A percentile compares a stretch with the other conserved stretches of the same genome.
phyloP scores from a whole-genome alignment of 192 early-diverging fungal genomes.

The Coemansia nantahalensis region DNA sequence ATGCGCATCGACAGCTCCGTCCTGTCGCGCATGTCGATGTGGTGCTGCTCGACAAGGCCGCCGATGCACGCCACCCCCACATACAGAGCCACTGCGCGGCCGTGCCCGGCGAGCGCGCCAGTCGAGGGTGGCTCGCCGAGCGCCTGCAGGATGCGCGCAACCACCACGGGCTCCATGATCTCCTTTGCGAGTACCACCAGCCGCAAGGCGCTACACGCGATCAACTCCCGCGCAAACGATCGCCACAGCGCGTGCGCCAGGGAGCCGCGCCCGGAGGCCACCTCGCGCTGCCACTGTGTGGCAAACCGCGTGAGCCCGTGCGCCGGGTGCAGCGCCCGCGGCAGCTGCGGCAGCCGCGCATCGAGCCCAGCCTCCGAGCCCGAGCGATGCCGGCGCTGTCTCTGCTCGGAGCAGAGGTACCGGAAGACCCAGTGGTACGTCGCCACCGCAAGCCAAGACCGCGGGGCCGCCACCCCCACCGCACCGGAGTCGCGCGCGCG shows the following conservation, averaged over 20 bases:
- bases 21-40: constrained; percentile 33
- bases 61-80: neutral
- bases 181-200: constrained; percentile 25
- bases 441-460: neutral
- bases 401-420: constrained; percentile 2
- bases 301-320: constrained; percentile 1
- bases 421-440: constrained; percentile 43
- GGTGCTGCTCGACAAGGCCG: constrained; percentile 30
- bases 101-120: too few species aligned
- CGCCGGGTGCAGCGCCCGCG: constrained; percentile 5
- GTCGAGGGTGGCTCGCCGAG: neutral
- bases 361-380: neutral
- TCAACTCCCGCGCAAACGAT: constrained; percentile 18
- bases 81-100: constrained; percentile 3
- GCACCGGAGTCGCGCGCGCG: too few species aligned
- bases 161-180: constrained; percentile 11
- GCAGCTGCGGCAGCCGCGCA: neutral
- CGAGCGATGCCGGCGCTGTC: too few species aligned
- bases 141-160: constrained; percentile 22
- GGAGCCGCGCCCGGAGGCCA: neutral
- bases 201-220: constrained; percentile 12
- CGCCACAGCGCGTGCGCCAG: constrained; percentile 10
- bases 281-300: constrained; percentile 11
- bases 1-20: constrained; percentile 17
- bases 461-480: too few species aligned